Conservation (phyloP, 2,329 filamentous ascomycete genomes). For the Lachnellula cervina region DNA sequence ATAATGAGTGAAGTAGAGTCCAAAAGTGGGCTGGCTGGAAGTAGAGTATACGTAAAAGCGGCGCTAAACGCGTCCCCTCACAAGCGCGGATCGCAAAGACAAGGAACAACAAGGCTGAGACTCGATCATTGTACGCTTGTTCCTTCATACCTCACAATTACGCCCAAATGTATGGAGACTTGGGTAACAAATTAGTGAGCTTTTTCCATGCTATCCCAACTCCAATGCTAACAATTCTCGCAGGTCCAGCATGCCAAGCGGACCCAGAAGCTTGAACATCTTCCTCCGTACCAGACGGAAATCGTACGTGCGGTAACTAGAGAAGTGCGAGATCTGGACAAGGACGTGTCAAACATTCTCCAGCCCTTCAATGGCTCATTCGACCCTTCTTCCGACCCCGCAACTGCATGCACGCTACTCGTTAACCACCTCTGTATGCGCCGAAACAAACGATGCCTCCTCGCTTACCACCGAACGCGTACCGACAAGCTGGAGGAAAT, state of each 20-base stretch:
- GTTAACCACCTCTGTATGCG: conserved; percentile 95
- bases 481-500: conserved; percentile 90
- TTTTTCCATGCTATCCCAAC: background rate
- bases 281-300: conserved; percentile 90
- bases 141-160: background rate
- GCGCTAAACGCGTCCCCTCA: background rate
- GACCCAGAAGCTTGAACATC: conserved; percentile 76
- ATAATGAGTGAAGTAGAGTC: background rate
- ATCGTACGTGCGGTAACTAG: conserved; percentile 80
- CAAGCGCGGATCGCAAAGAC: background rate
- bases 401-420: conserved; percentile 79
- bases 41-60: background rate
- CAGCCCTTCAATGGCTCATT: conserved; percentile 81
- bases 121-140: background rate
- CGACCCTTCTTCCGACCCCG: conserved; percentile 78
- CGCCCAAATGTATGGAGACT: conserved; percentile 61
- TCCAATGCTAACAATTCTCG: conserved; percentile 2
- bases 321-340: conserved; percentile 90
- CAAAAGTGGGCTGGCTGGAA: no score
- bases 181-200: conserved; percentile 62
- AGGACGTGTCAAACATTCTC: conserved; percentile 73
- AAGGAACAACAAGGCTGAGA: conserved; percentile 9
- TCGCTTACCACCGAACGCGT: conserved; percentile 88
- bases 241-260: conserved; percentile 95
- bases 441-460: conserved; percentile 88